Conservation (phyloP, 2,329 filamentous ascomycete genomes). For the Sphaerulina musiva region DNA sequence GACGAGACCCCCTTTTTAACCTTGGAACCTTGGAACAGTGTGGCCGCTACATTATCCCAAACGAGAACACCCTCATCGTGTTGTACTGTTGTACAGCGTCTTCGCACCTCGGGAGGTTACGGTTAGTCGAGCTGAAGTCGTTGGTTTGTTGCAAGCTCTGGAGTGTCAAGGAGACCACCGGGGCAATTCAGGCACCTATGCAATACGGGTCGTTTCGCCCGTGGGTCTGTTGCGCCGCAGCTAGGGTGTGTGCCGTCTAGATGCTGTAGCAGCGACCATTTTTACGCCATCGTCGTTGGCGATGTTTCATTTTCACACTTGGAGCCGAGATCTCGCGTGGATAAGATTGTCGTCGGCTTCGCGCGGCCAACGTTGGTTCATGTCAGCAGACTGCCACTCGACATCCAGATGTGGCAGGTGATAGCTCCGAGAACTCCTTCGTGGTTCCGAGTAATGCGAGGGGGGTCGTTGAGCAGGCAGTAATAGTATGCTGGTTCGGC, state of each 20-base stretch:
- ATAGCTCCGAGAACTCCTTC: no score
- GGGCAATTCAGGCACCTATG: background rate
- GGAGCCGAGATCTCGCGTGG: background rate
- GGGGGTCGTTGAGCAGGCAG: no score
- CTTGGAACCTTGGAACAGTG: background rate
- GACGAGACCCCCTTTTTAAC: background rate
- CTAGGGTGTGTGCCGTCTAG: background rate
- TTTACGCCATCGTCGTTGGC: background rate
- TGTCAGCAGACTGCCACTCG: background rate
- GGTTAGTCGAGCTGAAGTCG: no score
- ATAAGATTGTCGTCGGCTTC: background rate
- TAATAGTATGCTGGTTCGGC: no score
- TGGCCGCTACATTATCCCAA: background rate
- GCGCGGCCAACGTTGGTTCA: background rate
- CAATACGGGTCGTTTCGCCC: background rate
- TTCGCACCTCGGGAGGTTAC: no score
- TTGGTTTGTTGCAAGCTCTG: no score
- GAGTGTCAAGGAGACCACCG: background rate
- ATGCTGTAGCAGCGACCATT: background rate
- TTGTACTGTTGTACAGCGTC: no score
- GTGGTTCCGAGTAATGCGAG: no score
- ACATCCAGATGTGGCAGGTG: background rate
- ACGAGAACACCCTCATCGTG: background rate
- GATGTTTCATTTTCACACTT: conserved; percentile 13
- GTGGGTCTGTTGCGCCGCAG: background rate